Percentiles rank a stretch among this genome's conserved stretches.
phyloP scores from a whole-genome alignment of 345 rosid species.

The Xanthoceras sorbifolium region DNA sequence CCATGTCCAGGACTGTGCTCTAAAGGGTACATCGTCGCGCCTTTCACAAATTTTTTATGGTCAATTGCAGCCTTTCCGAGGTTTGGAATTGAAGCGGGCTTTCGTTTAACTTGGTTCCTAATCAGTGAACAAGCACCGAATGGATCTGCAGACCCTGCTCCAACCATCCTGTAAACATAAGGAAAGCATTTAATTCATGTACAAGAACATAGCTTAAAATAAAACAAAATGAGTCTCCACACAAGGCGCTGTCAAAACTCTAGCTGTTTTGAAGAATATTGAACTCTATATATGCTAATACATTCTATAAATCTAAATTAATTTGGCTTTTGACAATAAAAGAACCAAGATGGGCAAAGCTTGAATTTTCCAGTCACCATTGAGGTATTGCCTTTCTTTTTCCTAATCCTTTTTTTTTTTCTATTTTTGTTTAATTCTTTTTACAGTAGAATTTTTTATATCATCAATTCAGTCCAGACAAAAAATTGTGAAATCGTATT shows the following conservation, averaged over 20 bases:
- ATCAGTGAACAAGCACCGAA: conserved; percentile 51
- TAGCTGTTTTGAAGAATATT: not conserved
- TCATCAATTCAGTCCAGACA: not conserved
- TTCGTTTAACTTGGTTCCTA: conserved; percentile 48
- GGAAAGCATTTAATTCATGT: not conserved
- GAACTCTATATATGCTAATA: not conserved
- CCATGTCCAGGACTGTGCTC: conserved; percentile 74
- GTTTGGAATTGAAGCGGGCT: conserved; percentile 29
- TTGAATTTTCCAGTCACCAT: not conserved
- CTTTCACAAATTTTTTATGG: conserved; percentile 59
- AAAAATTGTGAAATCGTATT: not conserved
- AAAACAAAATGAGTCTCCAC: not conserved
- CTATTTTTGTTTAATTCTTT: too few relatives aligned
- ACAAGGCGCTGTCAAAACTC: not conserved
- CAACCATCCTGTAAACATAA: conserved; percentile 57
- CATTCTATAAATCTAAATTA: too few relatives aligned
- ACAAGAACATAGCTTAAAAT: conserved; percentile 3
- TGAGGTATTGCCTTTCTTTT: not conserved
- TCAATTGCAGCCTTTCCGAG: conserved; percentile 52
- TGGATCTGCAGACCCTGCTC: conserved; percentile 65
- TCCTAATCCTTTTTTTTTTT: not conserved
- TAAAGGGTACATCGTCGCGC: conserved; percentile 60
- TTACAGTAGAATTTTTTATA: not conserved
- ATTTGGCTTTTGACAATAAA: not conserved
- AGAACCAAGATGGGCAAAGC: not conserved